A percentile compares a stretch with the other conserved stretches of the same genome.
Conservation (phyloP, 2,329 filamentous ascomycete species). For the Calonectria pseudoreteaudii region DNA sequence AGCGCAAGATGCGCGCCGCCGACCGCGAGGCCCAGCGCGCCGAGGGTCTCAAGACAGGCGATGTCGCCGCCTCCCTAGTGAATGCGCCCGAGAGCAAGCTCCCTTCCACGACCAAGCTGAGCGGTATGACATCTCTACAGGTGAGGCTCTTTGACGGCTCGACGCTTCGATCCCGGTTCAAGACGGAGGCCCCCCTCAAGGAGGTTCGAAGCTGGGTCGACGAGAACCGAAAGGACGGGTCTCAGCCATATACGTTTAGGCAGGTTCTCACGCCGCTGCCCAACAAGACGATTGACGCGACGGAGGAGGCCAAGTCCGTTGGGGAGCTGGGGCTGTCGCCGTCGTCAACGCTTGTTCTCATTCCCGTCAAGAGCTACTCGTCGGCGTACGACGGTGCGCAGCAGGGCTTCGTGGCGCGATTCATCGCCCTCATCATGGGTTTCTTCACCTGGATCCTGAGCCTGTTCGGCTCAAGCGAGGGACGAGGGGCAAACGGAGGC, state of each 20-base stretch:
- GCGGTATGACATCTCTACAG: conserved; percentile 69
- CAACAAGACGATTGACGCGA: conserved; percentile 77
- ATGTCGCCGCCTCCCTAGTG: conserved; percentile 45
- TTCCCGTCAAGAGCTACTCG: conserved; percentile 70
- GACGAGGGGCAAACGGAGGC: conserved; percentile 3
- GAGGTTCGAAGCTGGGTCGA: conserved; percentile 86
- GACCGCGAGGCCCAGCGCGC: conserved; percentile 52
- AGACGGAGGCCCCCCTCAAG: conserved; percentile 70
- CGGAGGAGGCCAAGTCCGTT: conserved; percentile 78
- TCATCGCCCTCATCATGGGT: conserved; percentile 47
- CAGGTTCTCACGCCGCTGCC: conserved; percentile 84
- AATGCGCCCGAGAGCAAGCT: conserved; percentile 49
- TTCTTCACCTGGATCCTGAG: conserved; percentile 52
- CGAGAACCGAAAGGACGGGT: conserved; percentile 65
- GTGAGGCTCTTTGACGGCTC: conserved; percentile 87
- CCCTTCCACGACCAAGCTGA: conserved; percentile 42
- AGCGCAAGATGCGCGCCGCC: conserved; percentile 69
- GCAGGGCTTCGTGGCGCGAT: conserved; percentile 41
- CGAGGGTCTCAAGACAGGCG: conserved; percentile 43
- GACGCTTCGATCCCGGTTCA: conserved; percentile 79
- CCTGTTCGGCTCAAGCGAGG: conserved; percentile 44
- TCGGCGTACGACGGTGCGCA: conserved; percentile 54
- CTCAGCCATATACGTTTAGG: conserved; percentile 83
- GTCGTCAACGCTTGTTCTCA: conserved; percentile 84
- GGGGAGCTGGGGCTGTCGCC: conserved; percentile 79